Conservation (phyloP, 139 green algal genomes). For the Pleodorina starrii region DNA sequence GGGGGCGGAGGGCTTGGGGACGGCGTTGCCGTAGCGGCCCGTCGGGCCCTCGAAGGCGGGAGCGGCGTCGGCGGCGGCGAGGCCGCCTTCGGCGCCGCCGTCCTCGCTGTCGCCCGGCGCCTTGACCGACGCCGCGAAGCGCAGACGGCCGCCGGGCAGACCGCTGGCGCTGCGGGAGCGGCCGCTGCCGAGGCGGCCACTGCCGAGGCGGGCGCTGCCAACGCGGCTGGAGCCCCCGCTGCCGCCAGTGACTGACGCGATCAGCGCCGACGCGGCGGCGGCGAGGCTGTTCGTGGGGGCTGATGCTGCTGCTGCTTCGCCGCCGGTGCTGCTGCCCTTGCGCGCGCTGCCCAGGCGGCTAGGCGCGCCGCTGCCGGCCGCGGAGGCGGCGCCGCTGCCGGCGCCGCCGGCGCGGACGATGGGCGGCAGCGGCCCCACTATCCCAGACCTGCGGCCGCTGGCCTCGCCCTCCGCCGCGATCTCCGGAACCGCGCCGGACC, state of each 20-base stretch:
- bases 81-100: not conserved
- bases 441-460: not conserved
- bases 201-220: not conserved
- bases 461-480: not conserved
- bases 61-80: not conserved
- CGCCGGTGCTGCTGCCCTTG: not conserved
- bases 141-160: not conserved
- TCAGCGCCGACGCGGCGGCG: not conserved
- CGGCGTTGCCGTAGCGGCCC: constrained; percentile 8
- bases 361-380: not conserved
- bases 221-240: not conserved
- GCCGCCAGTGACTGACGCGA: not conserved
- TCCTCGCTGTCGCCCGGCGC: not conserved
- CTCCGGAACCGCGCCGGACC: not conserved
- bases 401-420: not conserved
- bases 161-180: not conserved
- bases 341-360: not conserved
- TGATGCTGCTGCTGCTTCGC: not conserved
- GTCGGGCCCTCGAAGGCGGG: not conserved
- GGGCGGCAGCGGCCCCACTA: not conserved
- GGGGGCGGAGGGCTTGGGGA: constrained; percentile 34
- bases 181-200: not conserved
- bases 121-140: constrained; percentile 7
- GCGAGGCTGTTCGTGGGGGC: not conserved
- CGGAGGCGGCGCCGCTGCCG: not conserved